phyloP scores from a whole-genome alignment of 2,329 filamentous ascomycete genomes.

The Venturiaceae sp. region DNA sequence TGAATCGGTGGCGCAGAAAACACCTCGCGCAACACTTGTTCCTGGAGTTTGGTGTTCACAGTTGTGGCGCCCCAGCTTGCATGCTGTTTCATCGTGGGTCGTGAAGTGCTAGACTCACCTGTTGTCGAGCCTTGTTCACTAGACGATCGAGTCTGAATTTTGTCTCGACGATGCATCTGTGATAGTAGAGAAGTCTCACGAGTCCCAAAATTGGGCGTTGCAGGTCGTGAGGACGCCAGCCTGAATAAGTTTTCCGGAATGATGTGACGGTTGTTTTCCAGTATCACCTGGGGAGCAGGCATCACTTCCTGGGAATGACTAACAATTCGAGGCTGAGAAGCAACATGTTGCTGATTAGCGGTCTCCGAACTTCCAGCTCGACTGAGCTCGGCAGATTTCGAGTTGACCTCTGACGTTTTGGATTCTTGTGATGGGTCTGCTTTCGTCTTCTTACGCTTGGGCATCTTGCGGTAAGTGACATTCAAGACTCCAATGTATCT shows the following conservation, averaged over 20 bases:
- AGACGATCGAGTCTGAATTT: background rate
- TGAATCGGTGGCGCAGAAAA: constrained; percentile 78
- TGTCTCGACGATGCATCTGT: constrained; percentile 20
- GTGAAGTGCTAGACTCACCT: constrained; percentile 14
- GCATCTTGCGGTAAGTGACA: constrained; percentile 82
- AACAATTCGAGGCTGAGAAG: constrained; percentile 43
- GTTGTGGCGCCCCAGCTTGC: constrained; percentile 80
- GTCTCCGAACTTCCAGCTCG: constrained; percentile 6
- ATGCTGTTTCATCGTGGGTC: constrained; percentile 37
- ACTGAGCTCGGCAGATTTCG: constrained; percentile 9
- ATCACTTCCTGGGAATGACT: constrained; percentile 69
- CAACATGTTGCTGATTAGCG: background rate
- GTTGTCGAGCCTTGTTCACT: constrained; percentile 9
- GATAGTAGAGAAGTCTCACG: constrained; percentile 20
- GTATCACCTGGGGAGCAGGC: constrained; percentile 79
- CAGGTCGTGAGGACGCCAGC: constrained; percentile 38
- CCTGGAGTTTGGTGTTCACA: constrained; percentile 77
- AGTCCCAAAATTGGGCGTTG: constrained; percentile 16
- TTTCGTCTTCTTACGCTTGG: constrained; percentile 46
- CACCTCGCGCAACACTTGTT: constrained; percentile 87
- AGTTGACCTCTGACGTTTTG: constrained; percentile 3
- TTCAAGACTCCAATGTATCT: constrained; percentile 97
- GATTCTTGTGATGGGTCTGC: background rate
- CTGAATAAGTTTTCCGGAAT: constrained; percentile 76
- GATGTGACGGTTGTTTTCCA: constrained; percentile 90